Base-by-base conservation (phyloP, 2,329 filamentous ascomycete species). In the Fusarium verrucosum region DNA sequence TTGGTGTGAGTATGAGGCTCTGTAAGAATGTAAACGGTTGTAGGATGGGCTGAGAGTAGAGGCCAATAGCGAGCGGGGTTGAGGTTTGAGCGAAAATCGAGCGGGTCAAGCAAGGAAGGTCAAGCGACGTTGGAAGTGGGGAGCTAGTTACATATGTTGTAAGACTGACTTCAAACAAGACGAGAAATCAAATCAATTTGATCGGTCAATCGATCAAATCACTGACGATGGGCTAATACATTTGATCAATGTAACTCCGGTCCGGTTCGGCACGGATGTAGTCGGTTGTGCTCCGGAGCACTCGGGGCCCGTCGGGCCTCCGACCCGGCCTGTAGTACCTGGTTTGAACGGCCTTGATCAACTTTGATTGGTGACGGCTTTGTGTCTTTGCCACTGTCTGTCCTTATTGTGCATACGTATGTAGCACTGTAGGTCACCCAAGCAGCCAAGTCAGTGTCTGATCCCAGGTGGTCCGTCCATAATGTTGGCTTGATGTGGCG, bases 221-320 rank as follows among this genome's bases (percentile, higher is more conserved):
- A 2, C 32, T 20, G 20, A 28, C 20, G 28, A 30, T 43, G 50
- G 56, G 26, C 58, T 58, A 62, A 65, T 56, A n/a, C n/a, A n/a
- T n/a, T n/a, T n/a, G n/a, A n/a, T 54, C 32, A 49, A 23, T 35
- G 7, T 32, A 22, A n/a, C 26, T 51, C 36, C n/a, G n/a, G 28
- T 17, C 57, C 44, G 61, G 65, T 30, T 53, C 56, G 54, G 49
- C 25, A 52, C 63, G 60, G 62, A 53, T 44, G 40, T 35, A 17
- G 44, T 60, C 33, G 36, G 35, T 42, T 38, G 42, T 35, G 45
- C 52, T 49, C 59, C 56, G 61, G 40, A 28, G 28, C 53, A 58
- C 35, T 43, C 56, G 56, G 61, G 69, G 52, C 23, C 59, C 45
- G 54, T 40, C 70, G 70, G 70, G 58, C 70, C 68, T 72, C 20